Conservation (phyloP, 495 filamentous ascomycete species). For the Astrocystis sublimbata region DNA sequence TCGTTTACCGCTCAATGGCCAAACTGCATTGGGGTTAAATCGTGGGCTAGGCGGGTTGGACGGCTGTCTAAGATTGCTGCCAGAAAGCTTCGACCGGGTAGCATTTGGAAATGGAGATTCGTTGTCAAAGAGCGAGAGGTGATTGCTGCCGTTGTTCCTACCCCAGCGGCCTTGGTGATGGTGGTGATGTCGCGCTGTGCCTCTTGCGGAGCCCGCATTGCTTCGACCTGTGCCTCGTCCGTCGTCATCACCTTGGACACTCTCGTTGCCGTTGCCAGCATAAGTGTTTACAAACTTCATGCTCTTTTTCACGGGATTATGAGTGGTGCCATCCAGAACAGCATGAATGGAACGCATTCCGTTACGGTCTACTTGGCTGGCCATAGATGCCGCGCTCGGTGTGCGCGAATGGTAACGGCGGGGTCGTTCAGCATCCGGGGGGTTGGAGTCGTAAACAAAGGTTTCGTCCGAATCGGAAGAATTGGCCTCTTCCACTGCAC, state of each 20-base stretch:
- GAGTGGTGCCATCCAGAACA: conserved; percentile 64
- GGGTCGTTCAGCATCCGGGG: conserved; percentile 79
- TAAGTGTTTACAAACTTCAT: conserved; percentile 98
- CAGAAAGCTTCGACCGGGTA: conserved; percentile 38
- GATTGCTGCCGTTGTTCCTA: conserved; percentile 62
- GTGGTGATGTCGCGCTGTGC: conserved; percentile 72
- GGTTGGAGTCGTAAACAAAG: conserved; percentile 98
- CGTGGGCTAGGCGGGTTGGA: conserved; percentile 62
- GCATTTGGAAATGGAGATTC: conserved; percentile 66
- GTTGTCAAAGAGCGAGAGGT: conserved; percentile 72
- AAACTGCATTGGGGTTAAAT: conserved; percentile 31
- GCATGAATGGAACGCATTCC: conserved; percentile 60
- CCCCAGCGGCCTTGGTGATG: conserved; percentile 64
- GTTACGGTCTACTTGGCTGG: conserved; percentile 72
- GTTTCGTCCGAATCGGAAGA: conserved; percentile 97
- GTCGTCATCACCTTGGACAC: conserved; percentile 61
- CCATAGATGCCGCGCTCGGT: conserved; percentile 90
- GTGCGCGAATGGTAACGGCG: conserved; percentile 89
- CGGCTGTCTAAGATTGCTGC: conserved; percentile 53
- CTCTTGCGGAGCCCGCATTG: conserved; percentile 62
- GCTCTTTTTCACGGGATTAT: conserved; percentile 77
- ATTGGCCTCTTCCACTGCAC: conserved; percentile 86
- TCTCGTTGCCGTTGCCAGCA: conserved; percentile 60
- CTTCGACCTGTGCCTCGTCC: conserved; percentile 60
- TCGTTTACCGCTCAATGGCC: conserved; percentile 33